Percentiles rank a stretch among this genome's conserved stretches.
phyloP scores from a whole-genome alignment of 257 asterid species.

The Euphrasia confusa region DNA sequence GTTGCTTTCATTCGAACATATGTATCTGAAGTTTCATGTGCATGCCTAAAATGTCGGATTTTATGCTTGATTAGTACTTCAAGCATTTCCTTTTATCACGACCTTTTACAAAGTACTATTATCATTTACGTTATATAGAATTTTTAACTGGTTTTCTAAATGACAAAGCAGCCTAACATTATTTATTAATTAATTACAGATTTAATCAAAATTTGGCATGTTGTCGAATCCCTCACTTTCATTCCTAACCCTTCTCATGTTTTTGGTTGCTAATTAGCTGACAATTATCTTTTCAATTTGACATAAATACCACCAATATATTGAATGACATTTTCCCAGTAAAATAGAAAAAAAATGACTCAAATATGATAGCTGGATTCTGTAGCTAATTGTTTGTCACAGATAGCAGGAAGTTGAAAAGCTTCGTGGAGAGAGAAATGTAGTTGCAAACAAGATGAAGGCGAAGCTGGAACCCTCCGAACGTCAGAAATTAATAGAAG shows the following conservation, averaged over 20 bases:
- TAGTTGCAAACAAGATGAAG: slow-evolving; percentile 93
- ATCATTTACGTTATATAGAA: not conserved
- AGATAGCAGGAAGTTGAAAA: slow-evolving; percentile 98
- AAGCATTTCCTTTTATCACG: not conserved
- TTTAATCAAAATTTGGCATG: not conserved
- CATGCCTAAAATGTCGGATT: not conserved
- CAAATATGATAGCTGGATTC: slow-evolving; percentile 24
- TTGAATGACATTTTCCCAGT: not conserved
- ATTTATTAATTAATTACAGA: not conserved
- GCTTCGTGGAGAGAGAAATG: slow-evolving; percentile 92
- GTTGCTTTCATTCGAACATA: not conserved
- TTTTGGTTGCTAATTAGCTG: not conserved
- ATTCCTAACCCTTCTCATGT: not conserved
- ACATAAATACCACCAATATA: not conserved
- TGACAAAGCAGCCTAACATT: not conserved
- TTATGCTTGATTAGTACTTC: not conserved
- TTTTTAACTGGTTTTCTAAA: not conserved
- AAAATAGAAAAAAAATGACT: not conserved
- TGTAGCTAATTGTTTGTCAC: slow-evolving; percentile 66
- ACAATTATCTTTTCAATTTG: not conserved
- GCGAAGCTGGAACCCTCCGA: slow-evolving; percentile 75
- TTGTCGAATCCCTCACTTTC: not conserved
- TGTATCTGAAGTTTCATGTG: not conserved
- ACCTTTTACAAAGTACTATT: not conserved
- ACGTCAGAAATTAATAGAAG: slow-evolving; percentile 86